phyloP scores from a whole-genome alignment of 495 filamentous ascomycete species.

The Hamigera avellanea region DNA sequence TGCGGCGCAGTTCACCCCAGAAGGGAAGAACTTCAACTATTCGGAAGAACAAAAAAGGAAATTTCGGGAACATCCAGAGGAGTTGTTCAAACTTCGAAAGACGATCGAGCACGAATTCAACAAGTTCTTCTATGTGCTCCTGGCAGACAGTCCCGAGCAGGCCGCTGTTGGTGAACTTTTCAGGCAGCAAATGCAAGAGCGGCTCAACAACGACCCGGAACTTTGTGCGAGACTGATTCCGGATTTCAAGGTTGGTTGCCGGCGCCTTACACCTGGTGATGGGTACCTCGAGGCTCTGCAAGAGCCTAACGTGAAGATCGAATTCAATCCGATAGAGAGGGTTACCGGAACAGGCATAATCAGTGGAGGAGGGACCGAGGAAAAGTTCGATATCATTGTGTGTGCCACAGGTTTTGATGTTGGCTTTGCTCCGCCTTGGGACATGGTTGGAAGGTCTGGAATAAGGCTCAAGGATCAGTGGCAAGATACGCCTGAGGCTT shows the following conservation, averaged over 20 bases:
- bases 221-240: slow-evolving; percentile 32
- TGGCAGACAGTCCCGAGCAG: too few species aligned
- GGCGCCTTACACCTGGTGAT: slow-evolving; percentile 33
- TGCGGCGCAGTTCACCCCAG: background rate
- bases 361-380: slow-evolving; percentile 18
- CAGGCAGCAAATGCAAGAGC: slow-evolving; percentile 21
- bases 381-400: slow-evolving; percentile 36
- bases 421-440: slow-evolving; percentile 21
- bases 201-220: slow-evolving; percentile 21
- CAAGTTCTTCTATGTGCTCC: too few species aligned
- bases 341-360: slow-evolving; percentile 18
- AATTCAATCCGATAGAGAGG: slow-evolving; percentile 9
- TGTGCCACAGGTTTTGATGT: slow-evolving; percentile 39
- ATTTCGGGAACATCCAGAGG: slow-evolving; percentile 5
- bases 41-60: slow-evolving; percentile 23
- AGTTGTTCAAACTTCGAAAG: too few species aligned
- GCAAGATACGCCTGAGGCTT: slow-evolving; percentile 17
- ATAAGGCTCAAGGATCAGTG: slow-evolving; percentile 13
- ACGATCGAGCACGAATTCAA: too few species aligned
- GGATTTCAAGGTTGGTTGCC: slow-evolving; percentile 34
- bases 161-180: slow-evolving; percentile 7
- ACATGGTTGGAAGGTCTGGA: slow-evolving; percentile 20
- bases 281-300: slow-evolving; percentile 30
- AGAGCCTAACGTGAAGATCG: slow-evolving; percentile 8
- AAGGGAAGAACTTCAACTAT: slow-evolving; percentile 19